Conservation (phyloP, 2,329 filamentous ascomycete species). For the Stachybotrys chartarum region DNA sequence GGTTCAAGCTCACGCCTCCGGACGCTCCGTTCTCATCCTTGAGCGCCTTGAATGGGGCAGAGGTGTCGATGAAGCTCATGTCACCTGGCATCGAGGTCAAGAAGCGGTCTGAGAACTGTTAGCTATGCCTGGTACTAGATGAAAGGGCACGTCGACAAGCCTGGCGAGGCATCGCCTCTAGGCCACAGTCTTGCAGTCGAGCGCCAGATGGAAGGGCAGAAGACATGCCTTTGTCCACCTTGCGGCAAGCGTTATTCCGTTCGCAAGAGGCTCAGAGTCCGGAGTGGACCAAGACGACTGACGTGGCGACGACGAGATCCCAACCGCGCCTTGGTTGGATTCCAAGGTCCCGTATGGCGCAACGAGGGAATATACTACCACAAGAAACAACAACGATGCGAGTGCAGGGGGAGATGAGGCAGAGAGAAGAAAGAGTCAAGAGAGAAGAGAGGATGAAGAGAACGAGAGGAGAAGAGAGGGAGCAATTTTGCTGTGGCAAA, state of each 20-base stretch:
- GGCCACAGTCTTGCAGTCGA: too few species aligned
- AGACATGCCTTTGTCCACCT: too few species aligned
- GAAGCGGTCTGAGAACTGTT: not conserved
- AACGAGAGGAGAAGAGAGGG: not conserved
- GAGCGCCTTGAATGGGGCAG: not conserved
- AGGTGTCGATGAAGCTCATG: not conserved
- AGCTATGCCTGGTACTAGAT: not conserved
- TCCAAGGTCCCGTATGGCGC: not conserved
- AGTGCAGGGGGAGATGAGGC: not conserved
- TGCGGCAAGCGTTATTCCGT: too few species aligned
- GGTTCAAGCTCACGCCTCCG: not conserved
- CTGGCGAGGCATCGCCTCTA: too few species aligned
- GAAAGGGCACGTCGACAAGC: too few species aligned
- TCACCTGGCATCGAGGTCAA: not conserved
- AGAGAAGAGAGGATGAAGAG: not conserved
- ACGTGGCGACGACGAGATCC: not conserved
- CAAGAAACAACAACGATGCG: not conserved
- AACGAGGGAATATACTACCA: not conserved
- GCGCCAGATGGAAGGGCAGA: too few species aligned
- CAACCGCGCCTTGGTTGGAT: not conserved
- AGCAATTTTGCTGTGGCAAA: too few species aligned
- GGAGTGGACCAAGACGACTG: not conserved
- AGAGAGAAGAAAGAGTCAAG: not conserved
- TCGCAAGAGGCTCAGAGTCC: too few species aligned
- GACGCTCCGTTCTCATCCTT: not conserved